Percentiles rank a stretch among this genome's conserved stretches.
These are phyloP conservation scores for Dendrobium nobile DNA, from an alignment of 106 monocot species.

Conservation along the genomic window DNA sequence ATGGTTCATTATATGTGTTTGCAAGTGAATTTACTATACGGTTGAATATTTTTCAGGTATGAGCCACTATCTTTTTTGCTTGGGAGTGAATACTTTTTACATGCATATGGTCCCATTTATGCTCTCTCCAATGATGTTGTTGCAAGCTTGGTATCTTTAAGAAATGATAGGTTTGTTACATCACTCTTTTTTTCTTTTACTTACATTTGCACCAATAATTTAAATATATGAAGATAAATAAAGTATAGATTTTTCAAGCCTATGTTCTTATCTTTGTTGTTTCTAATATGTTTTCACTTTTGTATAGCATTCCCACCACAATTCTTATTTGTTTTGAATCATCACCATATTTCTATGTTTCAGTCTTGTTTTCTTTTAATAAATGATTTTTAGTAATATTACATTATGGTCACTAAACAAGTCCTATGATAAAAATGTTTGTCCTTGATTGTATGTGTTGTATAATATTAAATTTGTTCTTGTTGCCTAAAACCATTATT, in stretches of 20 bases:
- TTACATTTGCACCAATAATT: not conserved
- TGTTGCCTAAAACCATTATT: not conserved
- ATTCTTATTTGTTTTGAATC: not conserved
- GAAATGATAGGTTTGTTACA: conserved; percentile 61
- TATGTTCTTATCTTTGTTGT: not conserved
- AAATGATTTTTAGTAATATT: not conserved
- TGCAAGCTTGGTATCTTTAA: conserved; percentile 56
- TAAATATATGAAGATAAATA: conserved; percentile 1
- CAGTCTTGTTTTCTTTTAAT: not conserved
- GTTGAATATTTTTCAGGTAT: conserved; percentile 39
- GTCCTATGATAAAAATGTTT: not conserved
- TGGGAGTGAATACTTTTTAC: conserved; percentile 86
- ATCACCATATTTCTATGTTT: not conserved
- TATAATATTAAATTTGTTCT: not conserved
- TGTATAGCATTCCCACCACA: not conserved
- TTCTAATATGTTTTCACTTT: conserved; percentile 1
- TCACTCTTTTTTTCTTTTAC: not conserved
- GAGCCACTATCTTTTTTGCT: conserved; percentile 66
- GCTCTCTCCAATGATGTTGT: conserved; percentile 87
- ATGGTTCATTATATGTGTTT: not conserved
- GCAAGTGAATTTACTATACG: not conserved
- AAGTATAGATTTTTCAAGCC: not conserved
- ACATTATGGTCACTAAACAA: not conserved
- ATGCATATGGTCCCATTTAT: conserved; percentile 97
- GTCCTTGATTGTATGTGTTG: not conserved